Base-by-base conservation (phyloP, 805 yeast species). In the Teunomyces atbi region DNA sequence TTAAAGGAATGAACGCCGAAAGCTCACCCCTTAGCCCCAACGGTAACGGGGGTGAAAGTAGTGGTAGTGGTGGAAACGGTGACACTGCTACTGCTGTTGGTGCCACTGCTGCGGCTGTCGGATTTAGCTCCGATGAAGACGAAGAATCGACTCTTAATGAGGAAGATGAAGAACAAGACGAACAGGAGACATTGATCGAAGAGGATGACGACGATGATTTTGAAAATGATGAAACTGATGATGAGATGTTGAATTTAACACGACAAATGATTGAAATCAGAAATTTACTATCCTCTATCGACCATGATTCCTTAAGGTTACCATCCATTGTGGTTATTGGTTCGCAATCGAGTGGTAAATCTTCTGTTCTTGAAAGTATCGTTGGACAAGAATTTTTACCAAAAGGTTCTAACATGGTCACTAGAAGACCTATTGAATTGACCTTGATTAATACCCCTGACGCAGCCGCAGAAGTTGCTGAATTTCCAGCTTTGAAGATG, bases 321-420 rank as follows among this genome's bases (percentile, higher is more conserved):
- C 99, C 99, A 1, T 86, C 97, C 0, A 94, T 94, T 57, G 98
- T 94, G 26, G 99, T 94, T 2, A 81, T 94, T 51, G 99, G 99
- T 0, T 92, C 98, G 1, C 99, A 94, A 70, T 87, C 96, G 6
- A 88, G 96, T 36, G 99, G 99, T 38, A 94, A 94, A 65, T 89
- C 97, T 0, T 92, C 98, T 1, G 99, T 94, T 1, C 75, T 94
- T 41, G 99, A 94, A 64, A 81, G 97, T 5, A 87, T 94, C 47
- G 99, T 94, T 4, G 99, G 99, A n/a, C 96, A 88, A 56, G 97
- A 94, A 62, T 94, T 94, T 56, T 71, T 94, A 47, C 99, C 99
- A 29, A 94, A 94, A 65, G 99, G 99, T 27, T 81, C 89, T 35
- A 94, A 95, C 62, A 95, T 94, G 99, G 99, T 95, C 28, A 94